Percentiles rank a stretch among this genome's conserved stretches.
Conservation (phyloP, 306 rosid genomes). For the Erythrophleum fordii region DNA sequence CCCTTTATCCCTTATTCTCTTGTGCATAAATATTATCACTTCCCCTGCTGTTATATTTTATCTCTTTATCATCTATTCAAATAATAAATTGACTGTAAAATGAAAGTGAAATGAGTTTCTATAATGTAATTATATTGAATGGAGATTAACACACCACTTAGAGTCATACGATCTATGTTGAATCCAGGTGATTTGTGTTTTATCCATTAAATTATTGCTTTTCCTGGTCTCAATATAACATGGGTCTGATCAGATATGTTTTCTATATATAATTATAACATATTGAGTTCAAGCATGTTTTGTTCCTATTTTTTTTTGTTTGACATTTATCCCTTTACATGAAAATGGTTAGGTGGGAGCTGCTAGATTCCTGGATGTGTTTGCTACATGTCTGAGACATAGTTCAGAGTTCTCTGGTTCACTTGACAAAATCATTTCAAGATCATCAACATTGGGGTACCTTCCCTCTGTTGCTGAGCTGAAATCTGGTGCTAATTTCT, state of each 20-base stretch:
- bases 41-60: neutral
- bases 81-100: neutral
- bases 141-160: neutral
- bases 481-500: conserved; percentile 65
- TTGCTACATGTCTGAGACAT: conserved; percentile 81
- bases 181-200: conserved; percentile 13
- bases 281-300: conserved; percentile 26
- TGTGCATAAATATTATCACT: neutral
- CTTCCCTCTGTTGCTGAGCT: conserved; percentile 83
- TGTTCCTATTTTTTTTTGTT: conserved; percentile 18
- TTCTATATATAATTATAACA: conserved; percentile 19
- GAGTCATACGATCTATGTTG: conserved; percentile 5
- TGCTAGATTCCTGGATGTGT: conserved; percentile 74
- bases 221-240: neutral
- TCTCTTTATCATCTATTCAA: neutral
- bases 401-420: conserved; percentile 83
- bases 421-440: conserved; percentile 61
- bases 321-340: conserved; percentile 36
- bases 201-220: conserved; percentile 21
- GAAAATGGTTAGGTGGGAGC: conserved; percentile 69
- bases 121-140: neutral
- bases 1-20: neutral
- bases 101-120: no score
- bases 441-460: conserved; percentile 66
- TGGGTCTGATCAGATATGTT: neutral